Conservation (phyloP, 495 filamentous ascomycete species). For the Trichoderma reesei region DNA sequence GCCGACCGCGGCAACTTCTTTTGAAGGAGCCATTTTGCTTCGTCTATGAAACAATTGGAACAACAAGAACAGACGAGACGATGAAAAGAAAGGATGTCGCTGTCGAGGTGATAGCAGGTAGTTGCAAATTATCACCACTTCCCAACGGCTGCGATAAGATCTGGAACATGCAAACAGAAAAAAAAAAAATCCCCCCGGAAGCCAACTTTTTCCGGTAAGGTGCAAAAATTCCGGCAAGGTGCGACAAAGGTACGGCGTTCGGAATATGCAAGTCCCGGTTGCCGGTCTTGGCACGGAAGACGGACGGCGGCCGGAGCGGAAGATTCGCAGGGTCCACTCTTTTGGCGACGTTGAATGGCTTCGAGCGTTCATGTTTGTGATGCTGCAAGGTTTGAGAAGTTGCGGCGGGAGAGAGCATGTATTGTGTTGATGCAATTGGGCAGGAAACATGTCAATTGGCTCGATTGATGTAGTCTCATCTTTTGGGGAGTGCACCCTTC, state of each 20-base stretch:
- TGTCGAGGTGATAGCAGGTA: too few relatives aligned
- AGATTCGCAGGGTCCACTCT: not conserved
- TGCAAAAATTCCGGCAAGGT: too few relatives aligned
- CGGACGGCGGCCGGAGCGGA: slow-evolving; percentile 8
- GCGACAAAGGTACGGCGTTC: not conserved
- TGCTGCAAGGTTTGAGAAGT: too few relatives aligned
- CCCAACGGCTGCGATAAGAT: not conserved
- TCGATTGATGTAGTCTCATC: too few relatives aligned
- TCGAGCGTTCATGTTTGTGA: too few relatives aligned
- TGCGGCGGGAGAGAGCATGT: too few relatives aligned
- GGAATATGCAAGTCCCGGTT: slow-evolving; percentile 8
- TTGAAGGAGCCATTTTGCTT: slow-evolving; percentile 9
- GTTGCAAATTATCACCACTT: not conserved
- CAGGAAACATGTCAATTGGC: too few relatives aligned
- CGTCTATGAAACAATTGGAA: not conserved
- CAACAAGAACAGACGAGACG: not conserved
- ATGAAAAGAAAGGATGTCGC: not conserved
- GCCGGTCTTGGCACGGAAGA: slow-evolving; percentile 7
- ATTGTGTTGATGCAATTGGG: too few relatives aligned
- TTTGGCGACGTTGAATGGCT: not conserved
- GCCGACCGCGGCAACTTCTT: not conserved
- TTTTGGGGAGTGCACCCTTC: too few relatives aligned
- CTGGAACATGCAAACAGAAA: not conserved
- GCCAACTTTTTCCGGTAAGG: not conserved
- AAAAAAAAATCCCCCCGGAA: not conserved